phyloP scores from a whole-genome alignment of 352 stramenopile species.

The Phytophthora tentaculata region DNA sequence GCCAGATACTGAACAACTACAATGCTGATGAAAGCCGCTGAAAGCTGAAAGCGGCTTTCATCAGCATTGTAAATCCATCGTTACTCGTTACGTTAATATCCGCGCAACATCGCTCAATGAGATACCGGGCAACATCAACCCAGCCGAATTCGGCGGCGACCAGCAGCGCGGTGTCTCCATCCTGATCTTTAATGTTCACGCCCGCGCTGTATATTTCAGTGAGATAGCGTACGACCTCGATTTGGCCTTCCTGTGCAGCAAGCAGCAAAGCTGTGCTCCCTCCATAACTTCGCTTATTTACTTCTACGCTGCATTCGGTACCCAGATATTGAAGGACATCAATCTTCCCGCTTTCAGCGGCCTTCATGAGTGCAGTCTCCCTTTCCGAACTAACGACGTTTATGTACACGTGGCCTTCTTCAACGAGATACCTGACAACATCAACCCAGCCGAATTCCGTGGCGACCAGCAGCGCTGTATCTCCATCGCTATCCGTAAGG shows the following conservation, averaged over 20 bases:
- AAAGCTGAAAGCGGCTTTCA: no score
- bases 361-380: no score
- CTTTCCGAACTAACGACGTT: no score
- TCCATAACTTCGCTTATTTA: background rate
- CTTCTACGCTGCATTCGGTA: background rate
- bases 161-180: conserved; percentile 1
- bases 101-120: no score
- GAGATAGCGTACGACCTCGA: background rate
- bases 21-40: no score
- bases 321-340: background rate
- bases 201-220: background rate
- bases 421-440: conserved; percentile 4
- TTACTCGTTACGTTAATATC: background rate
- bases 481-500: background rate
- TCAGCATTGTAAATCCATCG: no score
- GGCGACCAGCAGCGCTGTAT: conserved; percentile 1
- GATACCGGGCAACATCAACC: background rate
- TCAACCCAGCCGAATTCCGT: background rate
- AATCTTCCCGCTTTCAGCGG: background rate
- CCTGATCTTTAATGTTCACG: background rate
- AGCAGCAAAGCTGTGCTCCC: conserved; percentile 1
- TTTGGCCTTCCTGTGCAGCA: background rate
- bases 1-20: no score
- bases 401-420: no score
- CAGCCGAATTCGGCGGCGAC: background rate